Base-by-base conservation (phyloP, 2,329 filamentous ascomycete genomes). In the Diaporthe aspalathi region DNA sequence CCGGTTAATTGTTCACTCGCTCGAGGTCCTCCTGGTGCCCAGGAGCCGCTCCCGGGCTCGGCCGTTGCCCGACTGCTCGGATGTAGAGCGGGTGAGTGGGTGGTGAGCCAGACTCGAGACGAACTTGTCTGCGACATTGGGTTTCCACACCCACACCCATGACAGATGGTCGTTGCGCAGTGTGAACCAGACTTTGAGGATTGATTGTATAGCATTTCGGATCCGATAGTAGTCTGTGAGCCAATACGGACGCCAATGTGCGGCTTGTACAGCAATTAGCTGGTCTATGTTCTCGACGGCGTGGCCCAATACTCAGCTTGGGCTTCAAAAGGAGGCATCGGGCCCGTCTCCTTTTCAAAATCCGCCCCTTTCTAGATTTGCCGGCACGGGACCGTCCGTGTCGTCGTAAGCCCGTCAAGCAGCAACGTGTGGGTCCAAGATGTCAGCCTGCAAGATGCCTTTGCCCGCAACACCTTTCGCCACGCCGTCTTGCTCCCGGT, bases 401-500 rank as follows among this genome's bases (percentile, higher is more conserved):
- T 20, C 35, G 20, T 27, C 22, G 38, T 14, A 32, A 24, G 27
- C 24, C 20, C 43, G 32, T 68, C 43, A 68, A 32, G 67, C 67
- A 60, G 35, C 53, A 3, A 68, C 40, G 43, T 60, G 53, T 17
- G 43, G 29, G 29, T 68, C 67, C 43, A 68, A 29, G 38, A 68
- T 47, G 24, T 60, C 67, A n/a, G 53, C 53, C 43, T 60, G 32
- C 40, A 68, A 47, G 27, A 68, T 38, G 9, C 43, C 49, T 45
- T 60, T 68, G 14, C 16, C 22, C 11, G 12, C 17, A 17, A 50
- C 45, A 12, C 43, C 27, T 54, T 24, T n/a, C 32, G 50, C 29
- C 67, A 40, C 38, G 40, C 60, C 47, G 32, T 56, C 20, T 24
- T 56, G 16, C 62, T 72, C 47, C 32, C 69, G 52, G 70, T 87